Base-by-base conservation (phyloP, 2,329 filamentous ascomycete genomes). In the Sordariomycetes sp. region DNA sequence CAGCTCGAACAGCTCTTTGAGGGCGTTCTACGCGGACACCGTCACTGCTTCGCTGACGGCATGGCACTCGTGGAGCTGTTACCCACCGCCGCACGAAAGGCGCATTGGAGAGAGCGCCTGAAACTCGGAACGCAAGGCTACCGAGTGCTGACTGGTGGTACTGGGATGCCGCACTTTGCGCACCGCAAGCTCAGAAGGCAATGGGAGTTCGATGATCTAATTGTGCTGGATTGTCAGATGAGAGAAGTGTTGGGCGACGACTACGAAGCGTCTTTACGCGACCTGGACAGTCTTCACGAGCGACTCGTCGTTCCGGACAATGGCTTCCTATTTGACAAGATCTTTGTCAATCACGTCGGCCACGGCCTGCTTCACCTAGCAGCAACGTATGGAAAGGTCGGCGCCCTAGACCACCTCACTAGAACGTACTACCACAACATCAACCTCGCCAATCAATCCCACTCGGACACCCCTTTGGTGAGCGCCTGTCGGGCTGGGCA, bases 371-470 rank as follows among this genome's bases (percentile, higher is more conserved):
- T 27, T 27, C 25, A 27, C 12, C 25, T 27, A 15, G 25, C 25
- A n/a, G 25, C 25, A 15, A 27, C 25, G 25, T n/a, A 27, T 7
- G 25, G 25, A 27, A 27, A 27, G 12, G 25, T 27, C 12, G 6
- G 25, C 25, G 25, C 12, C 6, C 6, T 27, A 15, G 6, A n/a
- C n/a, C 25, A 27, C 25, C 16, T 27, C 12, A 27, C 16, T 6
- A 12, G 25, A 12, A 27, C 25, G 25, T 27, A 27, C 25, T n/a
- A 27, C 25, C 25, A 27, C 25, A 27, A 27, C 25, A 27, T 27
- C 25, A 27, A 27, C 25, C 25, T 27, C 12, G 25, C 25, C 25
- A 27, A 27, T 15, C 25, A 27, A 15, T 27, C 25, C 6, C 25
- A 27, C 25, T 27, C 25, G 25, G 25, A 27, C 6, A 27, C 25